A percentile compares a stretch with the other conserved stretches of the same genome.
phyloP scores from a whole-genome alignment of 805 yeast genomes.

The Myxozyma udenii region DNA sequence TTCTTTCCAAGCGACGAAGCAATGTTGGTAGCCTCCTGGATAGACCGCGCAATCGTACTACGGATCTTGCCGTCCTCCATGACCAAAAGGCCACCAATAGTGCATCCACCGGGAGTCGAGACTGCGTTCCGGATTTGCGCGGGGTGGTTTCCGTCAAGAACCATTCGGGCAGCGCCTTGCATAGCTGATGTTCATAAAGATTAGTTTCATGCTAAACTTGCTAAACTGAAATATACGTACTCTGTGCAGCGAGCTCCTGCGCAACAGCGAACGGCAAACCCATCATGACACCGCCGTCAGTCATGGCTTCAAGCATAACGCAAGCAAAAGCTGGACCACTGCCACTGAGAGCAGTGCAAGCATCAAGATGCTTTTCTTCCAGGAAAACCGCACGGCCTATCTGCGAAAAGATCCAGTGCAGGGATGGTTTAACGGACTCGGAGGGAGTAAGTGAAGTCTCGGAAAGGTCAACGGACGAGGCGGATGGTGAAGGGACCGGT shows the following conservation, averaged over 20 bases:
- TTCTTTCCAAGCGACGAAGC: conserved; percentile 30
- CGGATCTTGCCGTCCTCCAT: conserved; percentile 91
- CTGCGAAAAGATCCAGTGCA: conserved; percentile 45
- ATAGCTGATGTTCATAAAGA: conserved; percentile 13
- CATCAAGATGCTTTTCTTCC: conserved; percentile 88
- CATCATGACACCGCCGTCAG: conserved; percentile 92
- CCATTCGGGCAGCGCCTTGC: conserved; percentile 86
- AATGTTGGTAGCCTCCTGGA: conserved; percentile 82
- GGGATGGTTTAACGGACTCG: conserved; percentile 34
- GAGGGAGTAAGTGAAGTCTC: conserved; percentile 32
- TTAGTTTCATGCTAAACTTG: background rate
- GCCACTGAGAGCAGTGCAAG: conserved; percentile 91
- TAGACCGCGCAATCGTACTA: conserved; percentile 80
- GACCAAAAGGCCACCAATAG: conserved; percentile 88
- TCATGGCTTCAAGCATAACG: conserved; percentile 82
- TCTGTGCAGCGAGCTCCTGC: conserved; percentile 84
- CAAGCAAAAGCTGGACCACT: conserved; percentile 95
- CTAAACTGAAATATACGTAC: conserved; percentile 51
- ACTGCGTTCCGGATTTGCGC: conserved; percentile 81
- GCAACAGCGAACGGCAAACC: conserved; percentile 87
- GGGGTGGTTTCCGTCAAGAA: conserved; percentile 77
- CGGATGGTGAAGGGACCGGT: conserved; percentile 32
- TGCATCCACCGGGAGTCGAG: conserved; percentile 97
- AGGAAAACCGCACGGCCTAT: conserved; percentile 43
- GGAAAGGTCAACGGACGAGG: conserved; percentile 11